Evolutionary conservation across 208 protist genomes (phyloP), one percentile per base, ranked within the genome.

Genomic region (Sergeia podlipaevii): DNA sequence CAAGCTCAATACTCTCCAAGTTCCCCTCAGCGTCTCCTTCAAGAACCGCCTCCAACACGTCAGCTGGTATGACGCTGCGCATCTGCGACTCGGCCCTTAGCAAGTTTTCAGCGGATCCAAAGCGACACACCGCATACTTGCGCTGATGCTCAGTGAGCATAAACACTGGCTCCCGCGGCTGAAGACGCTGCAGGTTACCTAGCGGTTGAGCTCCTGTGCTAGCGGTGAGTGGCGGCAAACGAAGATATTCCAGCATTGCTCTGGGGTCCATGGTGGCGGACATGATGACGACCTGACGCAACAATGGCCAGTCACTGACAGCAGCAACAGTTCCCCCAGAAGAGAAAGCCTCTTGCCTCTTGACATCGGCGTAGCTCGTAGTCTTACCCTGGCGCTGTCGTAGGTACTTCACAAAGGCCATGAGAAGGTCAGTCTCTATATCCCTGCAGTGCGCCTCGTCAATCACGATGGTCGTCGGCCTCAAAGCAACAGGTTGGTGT

Each of bases 381-480:
- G 49, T 33, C 13, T 48, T 26, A 5, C 6, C 11, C 6, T n/a
- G 20, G 20, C 2, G 32, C 20, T 55, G 53, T 27, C 63, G n/a
- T n/a, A n/a, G n/a, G n/a, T n/a, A 43, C 44, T 68, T 70, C 60
- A 80, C 47, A 69, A 64, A 89, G 11, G 82, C 67, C 0, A 93
- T 62, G 15, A 93, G 44, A 3, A 89, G 45, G 37, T 89, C 85
- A 11, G 79, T 90, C 46, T 81, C 68, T 26, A 90, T 44, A 44
- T 93, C 70, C 18, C 81, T 62, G 49, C 71, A 80, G 64, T 93
- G 85, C 38, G 71, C 80, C 55, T 93, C 85, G 38, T 93, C 85
- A 36, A 93, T 63, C 24, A 93, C 54, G 10, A 93, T 65, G 52
- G 74, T 78, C 13, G 85, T 89, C 1, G 81, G 85, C 18, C 38